Evolutionary conservation across 495 filamentous ascomycete genomes (phyloP).

Genomic region (Aspergillus panamensis): DNA sequence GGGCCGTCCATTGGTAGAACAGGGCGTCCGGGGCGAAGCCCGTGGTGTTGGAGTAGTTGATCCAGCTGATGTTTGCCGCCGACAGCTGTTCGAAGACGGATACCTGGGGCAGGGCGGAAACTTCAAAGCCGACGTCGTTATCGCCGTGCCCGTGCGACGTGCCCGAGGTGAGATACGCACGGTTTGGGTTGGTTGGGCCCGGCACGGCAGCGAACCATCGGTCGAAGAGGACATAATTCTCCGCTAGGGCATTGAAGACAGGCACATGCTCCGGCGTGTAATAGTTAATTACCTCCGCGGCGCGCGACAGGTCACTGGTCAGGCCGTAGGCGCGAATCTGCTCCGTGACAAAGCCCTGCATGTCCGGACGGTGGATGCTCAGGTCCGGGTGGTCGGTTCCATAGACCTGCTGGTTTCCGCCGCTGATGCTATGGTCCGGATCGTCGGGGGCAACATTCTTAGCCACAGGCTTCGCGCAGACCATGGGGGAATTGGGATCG

Average conservation of each 20-base stretch:
- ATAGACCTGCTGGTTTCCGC: slow-evolving; percentile 49
- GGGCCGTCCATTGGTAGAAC: slow-evolving; percentile 42
- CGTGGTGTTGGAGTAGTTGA: slow-evolving; percentile 48
- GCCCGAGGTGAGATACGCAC: slow-evolving; percentile 47
- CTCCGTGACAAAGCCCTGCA: slow-evolving; percentile 48
- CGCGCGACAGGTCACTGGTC: slow-evolving; percentile 31
- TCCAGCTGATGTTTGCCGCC: slow-evolving; percentile 43
- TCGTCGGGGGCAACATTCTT: slow-evolving; percentile 42
- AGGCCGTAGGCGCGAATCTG: slow-evolving; percentile 37
- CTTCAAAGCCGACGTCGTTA: slow-evolving; percentile 43
- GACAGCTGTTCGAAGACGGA: slow-evolving; percentile 49
- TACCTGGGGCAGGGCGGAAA: slow-evolving; percentile 40
- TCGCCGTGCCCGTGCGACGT: slow-evolving; percentile 47
- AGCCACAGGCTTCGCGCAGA: slow-evolving; percentile 35
- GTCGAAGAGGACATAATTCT: slow-evolving; percentile 51
- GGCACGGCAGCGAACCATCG: slow-evolving; percentile 48
- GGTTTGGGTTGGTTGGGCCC: slow-evolving; percentile 50
- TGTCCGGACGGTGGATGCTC: slow-evolving; percentile 22
- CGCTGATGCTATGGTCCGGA: slow-evolving; percentile 48
- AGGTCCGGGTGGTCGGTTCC: slow-evolving; percentile 39
- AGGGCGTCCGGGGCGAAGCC: slow-evolving; percentile 35
- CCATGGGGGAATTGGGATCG: slow-evolving; percentile 27
- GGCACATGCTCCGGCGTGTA: slow-evolving; percentile 46
- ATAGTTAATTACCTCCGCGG: slow-evolving; percentile 48
- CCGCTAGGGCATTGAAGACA: slow-evolving; percentile 41